A percentile compares a stretch with the other conserved stretches of the same genome.
These are phyloP conservation scores for Cairneyella variabilis DNA, from an alignment of 495 filamentous ascomycete genomes.

Conservation along the genomic window DNA sequence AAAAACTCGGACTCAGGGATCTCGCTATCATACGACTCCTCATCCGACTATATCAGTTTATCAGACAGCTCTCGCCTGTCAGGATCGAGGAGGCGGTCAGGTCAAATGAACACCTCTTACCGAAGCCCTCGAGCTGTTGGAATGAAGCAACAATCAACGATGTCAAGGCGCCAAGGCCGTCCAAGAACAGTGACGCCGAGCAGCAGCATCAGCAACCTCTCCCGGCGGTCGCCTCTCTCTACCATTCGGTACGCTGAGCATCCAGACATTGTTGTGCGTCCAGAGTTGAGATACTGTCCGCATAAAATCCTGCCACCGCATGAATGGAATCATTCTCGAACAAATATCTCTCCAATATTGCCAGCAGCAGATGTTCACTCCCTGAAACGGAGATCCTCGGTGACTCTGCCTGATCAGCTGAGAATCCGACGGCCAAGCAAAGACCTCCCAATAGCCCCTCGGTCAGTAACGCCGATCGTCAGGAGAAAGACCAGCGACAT, in stretches of 20 bases:
- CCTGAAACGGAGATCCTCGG: slow-evolving; percentile 3
- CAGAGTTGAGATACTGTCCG: slow-evolving; percentile 16
- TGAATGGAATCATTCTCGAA: slow-evolving; percentile 16
- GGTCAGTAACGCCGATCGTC: not conserved
- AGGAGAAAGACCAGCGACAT: slow-evolving; percentile 8
- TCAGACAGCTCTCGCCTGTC: not conserved
- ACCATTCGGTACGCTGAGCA: slow-evolving; percentile 18
- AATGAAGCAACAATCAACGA: not conserved
- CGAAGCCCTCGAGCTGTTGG: not conserved
- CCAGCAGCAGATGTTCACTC: slow-evolving; percentile 3
- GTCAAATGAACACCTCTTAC: not conserved
- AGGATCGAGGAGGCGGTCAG: not conserved
- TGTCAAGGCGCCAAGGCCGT: not conserved
- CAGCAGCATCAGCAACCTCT: slow-evolving; percentile 19
- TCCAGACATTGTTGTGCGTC: slow-evolving; percentile 12
- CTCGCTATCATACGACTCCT: slow-evolving; percentile 7
- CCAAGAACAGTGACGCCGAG: slow-evolving; percentile 18
- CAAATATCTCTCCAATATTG: slow-evolving; percentile 10
- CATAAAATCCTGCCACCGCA: slow-evolving; percentile 9
- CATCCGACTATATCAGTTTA: slow-evolving; percentile 13
- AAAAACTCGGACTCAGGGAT: slow-evolving; percentile 12
- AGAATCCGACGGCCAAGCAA: not conserved
- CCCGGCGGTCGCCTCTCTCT: slow-evolving; percentile 16
- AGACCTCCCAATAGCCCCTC: slow-evolving; percentile 1
- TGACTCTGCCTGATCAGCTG: not conserved